phyloP scores from a whole-genome alignment of 2,329 filamentous ascomycete species.

The Ceratocystis cacaofunesta region DNA sequence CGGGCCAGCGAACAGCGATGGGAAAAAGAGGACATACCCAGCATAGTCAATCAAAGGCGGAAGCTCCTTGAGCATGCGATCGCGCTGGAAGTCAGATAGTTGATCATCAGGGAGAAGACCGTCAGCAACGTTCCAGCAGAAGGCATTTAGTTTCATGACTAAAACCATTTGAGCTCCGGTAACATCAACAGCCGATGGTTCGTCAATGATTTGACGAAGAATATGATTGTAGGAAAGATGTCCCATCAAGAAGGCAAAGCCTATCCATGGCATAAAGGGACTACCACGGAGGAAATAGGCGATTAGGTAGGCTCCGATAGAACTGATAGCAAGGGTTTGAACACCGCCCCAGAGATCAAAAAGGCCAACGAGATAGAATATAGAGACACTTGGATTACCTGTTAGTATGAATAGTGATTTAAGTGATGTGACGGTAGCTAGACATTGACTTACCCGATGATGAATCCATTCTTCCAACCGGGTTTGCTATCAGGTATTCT shows the following conservation, averaged over 20 bases:
- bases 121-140: slow-evolving; percentile 97
- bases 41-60: slow-evolving; percentile 67
- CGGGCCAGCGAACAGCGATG: slow-evolving; percentile 73
- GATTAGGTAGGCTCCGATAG: slow-evolving; percentile 67
- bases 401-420: slow-evolving; percentile 1
- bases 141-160: slow-evolving; percentile 92
- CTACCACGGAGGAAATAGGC: slow-evolving; percentile 63
- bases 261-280: slow-evolving; percentile 95
- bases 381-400: slow-evolving; percentile 41
- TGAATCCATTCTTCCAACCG: slow-evolving; percentile 75
- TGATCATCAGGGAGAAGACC: slow-evolving; percentile 64
- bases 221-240: slow-evolving; percentile 91
- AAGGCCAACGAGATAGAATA: slow-evolving; percentile 86
- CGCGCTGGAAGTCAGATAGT: slow-evolving; percentile 76
- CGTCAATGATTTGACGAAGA: slow-evolving; percentile 55
- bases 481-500: slow-evolving; percentile 75
- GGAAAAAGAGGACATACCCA: slow-evolving; percentile 92
- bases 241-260: slow-evolving; percentile 84
- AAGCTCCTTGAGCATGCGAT: slow-evolving; percentile 59
- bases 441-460: slow-evolving; percentile 44
- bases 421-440: not conserved
- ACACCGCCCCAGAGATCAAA: slow-evolving; percentile 85
- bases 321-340: slow-evolving; percentile 63
- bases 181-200: slow-evolving; percentile 61
- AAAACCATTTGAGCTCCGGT: slow-evolving; percentile 96